Evolutionary conservation across 164 flowering plant species (phyloP), one percentile per base, ranked within the genome.

Genomic region (Piper betle): DNA sequence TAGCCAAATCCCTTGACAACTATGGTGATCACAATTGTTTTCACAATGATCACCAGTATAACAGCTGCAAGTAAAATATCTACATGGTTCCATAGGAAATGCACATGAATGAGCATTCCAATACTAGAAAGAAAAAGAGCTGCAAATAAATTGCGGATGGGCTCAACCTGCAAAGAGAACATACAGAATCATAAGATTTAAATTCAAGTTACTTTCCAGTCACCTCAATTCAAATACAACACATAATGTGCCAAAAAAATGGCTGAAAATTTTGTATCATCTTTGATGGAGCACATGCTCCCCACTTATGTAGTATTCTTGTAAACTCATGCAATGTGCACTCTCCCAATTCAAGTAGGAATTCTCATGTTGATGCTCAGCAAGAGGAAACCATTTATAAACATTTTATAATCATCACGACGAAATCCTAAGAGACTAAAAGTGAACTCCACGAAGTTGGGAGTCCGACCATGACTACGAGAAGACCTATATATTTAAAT

Each of bases 91-190:
- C 98, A 91, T 39, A 91, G 92, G 74, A 91, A 91, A 64, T 88
- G 98, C 56, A 84, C 92, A 78, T 87, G 91, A 67, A 91, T 91
- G 56, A 91, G 78, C 98, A 91, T 91, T 70, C 98, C 98, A 71
- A 91, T 91, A 78, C 98, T 91, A 65, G 98, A 87, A 55, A 91
- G 95, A 66, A 91, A 91, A 68, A 91, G 88, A 62, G 96, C 98
- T 55, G 98, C 98, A 88, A 91, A 91, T 70, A 91, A 82, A 68
- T 88, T 91, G 58, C 98, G 86, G 43, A 91, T 85, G 13, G 98
- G 98, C 68, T 91, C 98, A 77, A 91, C 85, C 97, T 91, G 67
- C 65, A 71, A 52, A 19, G 39, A 59, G 43, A 52, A 57, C 17
- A 19, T 50, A 5, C 20, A 53, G 57, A 25, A 33, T 55, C 39